These are phyloP conservation scores for Tulasnella sp. DNA, from an alignment of 768 basidiomycete species.

Conservation along the genomic window DNA sequence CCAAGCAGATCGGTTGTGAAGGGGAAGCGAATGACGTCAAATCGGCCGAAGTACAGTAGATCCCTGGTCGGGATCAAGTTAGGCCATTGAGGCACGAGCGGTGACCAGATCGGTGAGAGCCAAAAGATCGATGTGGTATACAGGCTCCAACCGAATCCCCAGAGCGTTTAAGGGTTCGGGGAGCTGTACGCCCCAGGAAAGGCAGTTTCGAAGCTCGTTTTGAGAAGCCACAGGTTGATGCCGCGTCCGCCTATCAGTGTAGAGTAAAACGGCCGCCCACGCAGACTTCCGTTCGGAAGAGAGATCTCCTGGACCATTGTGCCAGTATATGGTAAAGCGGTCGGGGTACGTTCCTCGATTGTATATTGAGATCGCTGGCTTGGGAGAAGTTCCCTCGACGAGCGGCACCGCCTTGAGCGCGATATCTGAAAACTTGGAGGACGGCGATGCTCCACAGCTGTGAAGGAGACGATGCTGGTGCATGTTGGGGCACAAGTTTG, in stretches of 20 bases:
- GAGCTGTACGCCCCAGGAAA: conserved; percentile 15
- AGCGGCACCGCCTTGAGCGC: conserved; percentile 3
- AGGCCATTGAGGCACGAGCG: conserved; percentile 14
- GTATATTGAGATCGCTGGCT: not conserved
- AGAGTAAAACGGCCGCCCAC: conserved; percentile 2
- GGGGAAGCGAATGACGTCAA: conserved; percentile 3
- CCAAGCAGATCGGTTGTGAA: not conserved
- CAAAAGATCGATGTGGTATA: conserved; percentile 14
- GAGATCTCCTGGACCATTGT: not conserved
- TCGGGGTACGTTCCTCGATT: not conserved
- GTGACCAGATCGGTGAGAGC: conserved; percentile 24
- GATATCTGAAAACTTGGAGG: not conserved
- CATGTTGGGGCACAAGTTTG: not conserved
- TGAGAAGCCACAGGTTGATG: conserved; percentile 22
- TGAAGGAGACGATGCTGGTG: not conserved
- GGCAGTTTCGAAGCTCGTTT: conserved; percentile 25
- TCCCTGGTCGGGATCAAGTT: not conserved
- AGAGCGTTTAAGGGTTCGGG: conserved; percentile 7
- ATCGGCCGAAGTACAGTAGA: conserved; percentile 3
- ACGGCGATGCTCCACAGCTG: conserved; percentile 7
- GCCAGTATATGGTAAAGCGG: conserved; percentile 14
- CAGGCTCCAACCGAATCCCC: conserved; percentile 21
- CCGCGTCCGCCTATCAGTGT: conserved; percentile 12
- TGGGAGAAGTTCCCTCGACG: not conserved
- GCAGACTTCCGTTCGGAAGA: not conserved